Base-by-base conservation (phyloP, 345 rosid genomes). In the Camelina hispida region DNA sequence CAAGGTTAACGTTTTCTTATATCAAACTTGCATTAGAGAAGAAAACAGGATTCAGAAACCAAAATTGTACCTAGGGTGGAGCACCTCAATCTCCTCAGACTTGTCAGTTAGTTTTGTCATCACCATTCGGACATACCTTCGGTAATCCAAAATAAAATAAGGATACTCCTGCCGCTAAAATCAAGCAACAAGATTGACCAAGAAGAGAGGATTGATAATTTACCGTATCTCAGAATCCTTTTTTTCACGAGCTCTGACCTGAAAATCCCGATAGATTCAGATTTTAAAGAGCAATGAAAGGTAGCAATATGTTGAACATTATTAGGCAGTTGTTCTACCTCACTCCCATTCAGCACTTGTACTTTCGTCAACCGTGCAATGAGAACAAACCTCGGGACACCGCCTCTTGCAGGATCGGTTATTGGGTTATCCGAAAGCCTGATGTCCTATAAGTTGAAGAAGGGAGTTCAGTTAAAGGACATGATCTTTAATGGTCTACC, bases 151-250 rank as follows among this genome's bases (percentile, higher is more conserved):
- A 72, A 20, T 37, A 25, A 44, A 43, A 8, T 62, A 67, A 60
- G 18, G 2, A 35, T 3, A 56, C 6, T 35, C 35, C 42, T 34
- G 18, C 4, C 5, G 17, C 42, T 35, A 34, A 30, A 23, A 71
- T 58, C 68, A 58, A 65, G 58, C 40, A 34, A 62, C 1, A 43
- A n/a, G n/a, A n/a, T n/a, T n/a, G n/a, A n/a, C n/a, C n/a, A n/a
- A n/a, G n/a, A n/a, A n/a, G 23, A 30, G 10, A 17, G 14, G 15
- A 55, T 58, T 32, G 28, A 18, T 1, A 6, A 61, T 20, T 20
- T 88, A 90, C 97, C 98, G 89, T 68, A 91, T 91, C 87, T 94
- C 97, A 68, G 97, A 95, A 22, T 95, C 99, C 83, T 89, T 95
- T 83, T 93, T 89, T 77, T 95, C 99, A 22, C 97, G 92, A 79